A percentile compares a stretch with the other conserved stretches of the same genome.
Evolutionary conservation across 2,329 filamentous ascomycete species (phyloP).

Genomic region (Stagonosporopsis cucurbitacearum): DNA sequence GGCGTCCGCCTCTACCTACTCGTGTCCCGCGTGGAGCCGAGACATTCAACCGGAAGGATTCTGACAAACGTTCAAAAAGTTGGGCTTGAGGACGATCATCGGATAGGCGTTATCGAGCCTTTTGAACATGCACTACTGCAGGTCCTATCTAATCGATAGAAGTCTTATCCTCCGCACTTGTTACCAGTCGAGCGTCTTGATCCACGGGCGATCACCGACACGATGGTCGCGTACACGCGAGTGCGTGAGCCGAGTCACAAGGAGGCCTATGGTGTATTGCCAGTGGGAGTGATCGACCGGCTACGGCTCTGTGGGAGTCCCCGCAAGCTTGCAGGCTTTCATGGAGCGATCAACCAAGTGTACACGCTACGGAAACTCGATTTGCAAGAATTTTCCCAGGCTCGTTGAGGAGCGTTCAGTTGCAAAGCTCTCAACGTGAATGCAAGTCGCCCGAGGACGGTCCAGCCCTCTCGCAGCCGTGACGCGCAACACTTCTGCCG

Average conservation of each 20-base stretch:
- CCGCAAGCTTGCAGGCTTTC: neutral
- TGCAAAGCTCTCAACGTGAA: neutral
- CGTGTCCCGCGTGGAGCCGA: conserved; percentile 2
- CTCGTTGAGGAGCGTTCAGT: neutral
- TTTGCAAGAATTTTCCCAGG: neutral
- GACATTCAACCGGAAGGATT: conserved; percentile 1
- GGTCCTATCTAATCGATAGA: conserved; percentile 34
- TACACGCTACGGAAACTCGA: conserved; percentile 4
- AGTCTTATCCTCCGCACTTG: conserved; percentile 24
- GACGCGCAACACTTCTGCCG: conserved; percentile 12
- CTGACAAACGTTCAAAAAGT: conserved; percentile 4
- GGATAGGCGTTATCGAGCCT: conserved; percentile 9
- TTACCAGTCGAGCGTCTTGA: neutral
- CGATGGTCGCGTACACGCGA: neutral
- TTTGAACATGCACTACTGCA: conserved; percentile 19
- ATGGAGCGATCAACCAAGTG: neutral
- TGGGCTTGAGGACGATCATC: conserved; percentile 12
- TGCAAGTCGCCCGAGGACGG: conserved; percentile 6
- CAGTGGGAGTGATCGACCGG: neutral
- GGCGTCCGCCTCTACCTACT: neutral
- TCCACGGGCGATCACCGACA: neutral
- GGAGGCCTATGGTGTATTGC: neutral
- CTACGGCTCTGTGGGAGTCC: neutral
- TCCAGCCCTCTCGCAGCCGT: conserved; percentile 12
- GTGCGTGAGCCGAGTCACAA: neutral